phyloP scores from a whole-genome alignment of 106 monocot species.

The Hemerocallis citrina region DNA sequence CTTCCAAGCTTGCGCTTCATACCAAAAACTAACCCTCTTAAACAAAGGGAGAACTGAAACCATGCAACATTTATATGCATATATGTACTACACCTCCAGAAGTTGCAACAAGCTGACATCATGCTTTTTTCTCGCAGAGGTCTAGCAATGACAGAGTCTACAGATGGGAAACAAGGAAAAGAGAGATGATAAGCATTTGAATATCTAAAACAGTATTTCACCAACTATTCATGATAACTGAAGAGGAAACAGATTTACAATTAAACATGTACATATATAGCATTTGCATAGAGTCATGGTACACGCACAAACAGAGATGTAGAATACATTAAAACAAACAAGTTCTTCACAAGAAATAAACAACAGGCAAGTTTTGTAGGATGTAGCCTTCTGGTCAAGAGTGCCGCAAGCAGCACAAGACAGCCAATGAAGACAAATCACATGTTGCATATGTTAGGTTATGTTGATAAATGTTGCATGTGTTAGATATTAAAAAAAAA shows the following conservation, averaged over 20 bases:
- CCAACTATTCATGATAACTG: neutral
- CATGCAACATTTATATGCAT: conserved; percentile 4
- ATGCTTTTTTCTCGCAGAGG: conserved; percentile 52
- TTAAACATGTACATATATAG: neutral
- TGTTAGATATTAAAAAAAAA: too few relatives aligned
- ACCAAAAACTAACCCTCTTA: neutral
- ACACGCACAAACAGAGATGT: neutral
- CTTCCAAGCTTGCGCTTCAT: conserved; percentile 42
- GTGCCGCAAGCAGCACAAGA: too few relatives aligned
- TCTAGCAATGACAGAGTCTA: conserved; percentile 57
- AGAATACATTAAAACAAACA: neutral
- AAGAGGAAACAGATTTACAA: too few relatives aligned
- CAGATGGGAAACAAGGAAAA: neutral
- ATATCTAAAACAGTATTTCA: neutral
- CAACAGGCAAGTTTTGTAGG: too few relatives aligned
- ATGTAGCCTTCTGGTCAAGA: too few relatives aligned
- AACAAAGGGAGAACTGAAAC: neutral
- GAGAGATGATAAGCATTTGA: neutral
- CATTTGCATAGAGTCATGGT: neutral
- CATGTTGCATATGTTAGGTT: too few relatives aligned
- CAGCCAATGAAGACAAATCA: too few relatives aligned
- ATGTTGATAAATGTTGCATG: too few relatives aligned
- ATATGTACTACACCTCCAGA: conserved; percentile 17
- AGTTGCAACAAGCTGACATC: conserved; percentile 13
- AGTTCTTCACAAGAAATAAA: too few relatives aligned